Evolutionary conservation across 257 asterid species (phyloP).

Genomic region (Solanum ossicruentum): DNA sequence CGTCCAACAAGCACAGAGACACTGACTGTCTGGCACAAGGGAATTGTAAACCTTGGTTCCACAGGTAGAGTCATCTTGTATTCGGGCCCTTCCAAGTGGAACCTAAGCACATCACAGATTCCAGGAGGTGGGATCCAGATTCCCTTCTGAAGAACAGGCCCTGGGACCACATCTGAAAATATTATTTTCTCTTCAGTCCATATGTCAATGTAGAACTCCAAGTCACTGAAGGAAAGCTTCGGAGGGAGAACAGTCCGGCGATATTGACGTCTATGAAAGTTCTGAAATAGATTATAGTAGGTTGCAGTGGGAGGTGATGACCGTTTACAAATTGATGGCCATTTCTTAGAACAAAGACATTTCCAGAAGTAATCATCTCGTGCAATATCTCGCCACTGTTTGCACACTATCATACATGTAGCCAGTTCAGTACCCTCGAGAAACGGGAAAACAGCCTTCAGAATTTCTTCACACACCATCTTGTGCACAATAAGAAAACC

Average conservation of each 20-base stretch:
- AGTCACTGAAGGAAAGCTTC: conserved; percentile 61
- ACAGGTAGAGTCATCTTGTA: conserved; percentile 89
- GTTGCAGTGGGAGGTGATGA: conserved; percentile 52
- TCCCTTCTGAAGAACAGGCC: conserved; percentile 60
- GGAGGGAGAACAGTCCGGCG: conserved; percentile 61
- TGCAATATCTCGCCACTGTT: conserved; percentile 72
- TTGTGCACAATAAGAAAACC: conserved; percentile 6
- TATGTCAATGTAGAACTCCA: conserved; percentile 85
- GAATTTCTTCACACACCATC: conserved; percentile 54
- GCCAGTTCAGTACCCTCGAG: conserved; percentile 78
- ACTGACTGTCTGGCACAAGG: conserved; percentile 55
- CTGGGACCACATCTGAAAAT: conserved; percentile 81
- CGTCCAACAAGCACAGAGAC: conserved; percentile 78
- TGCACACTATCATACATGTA: conserved; percentile 62
- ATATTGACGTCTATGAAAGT: conserved; percentile 45
- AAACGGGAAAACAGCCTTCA: conserved; percentile 85
- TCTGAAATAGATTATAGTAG: conserved; percentile 46
- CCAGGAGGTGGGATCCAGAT: conserved; percentile 65
- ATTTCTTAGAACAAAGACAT: conserved; percentile 72
- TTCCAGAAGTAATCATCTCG: conserved; percentile 88
- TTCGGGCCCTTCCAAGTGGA: conserved; percentile 65
- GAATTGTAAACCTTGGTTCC: conserved; percentile 66
- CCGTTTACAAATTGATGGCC: conserved; percentile 87
- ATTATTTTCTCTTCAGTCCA: conserved; percentile 68
- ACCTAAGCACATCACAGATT: conserved; percentile 51